Percentiles rank a stretch among this genome's conserved stretches.
These are phyloP conservation scores for Eucommia ulmoides DNA, from an alignment of 257 asterid species.

Conservation along the genomic window DNA sequence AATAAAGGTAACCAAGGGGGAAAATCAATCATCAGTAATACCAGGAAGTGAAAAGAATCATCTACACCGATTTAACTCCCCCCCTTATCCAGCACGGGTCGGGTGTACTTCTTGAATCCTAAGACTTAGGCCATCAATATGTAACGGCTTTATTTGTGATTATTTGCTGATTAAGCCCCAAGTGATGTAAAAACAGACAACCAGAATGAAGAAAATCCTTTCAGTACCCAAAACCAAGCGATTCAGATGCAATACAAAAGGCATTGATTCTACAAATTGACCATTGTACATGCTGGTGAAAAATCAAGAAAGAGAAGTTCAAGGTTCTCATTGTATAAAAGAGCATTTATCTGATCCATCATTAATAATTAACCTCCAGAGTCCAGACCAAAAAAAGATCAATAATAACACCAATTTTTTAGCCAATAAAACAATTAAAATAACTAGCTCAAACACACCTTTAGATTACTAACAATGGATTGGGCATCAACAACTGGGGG, in stretches of 20 bases:
- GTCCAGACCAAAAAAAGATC: neutral
- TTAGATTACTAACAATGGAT: conserved; percentile 83
- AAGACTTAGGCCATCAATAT: too few species aligned
- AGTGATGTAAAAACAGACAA: neutral
- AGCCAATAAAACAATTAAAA: neutral
- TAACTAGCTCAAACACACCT: conserved; percentile 33
- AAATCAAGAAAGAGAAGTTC: too few species aligned
- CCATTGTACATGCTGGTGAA: too few species aligned
- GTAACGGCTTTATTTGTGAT: neutral
- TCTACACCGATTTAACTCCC: too few species aligned
- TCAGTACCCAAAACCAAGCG: neutral
- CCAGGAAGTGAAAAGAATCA: too few species aligned
- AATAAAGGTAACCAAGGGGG: too few species aligned
- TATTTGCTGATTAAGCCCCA: neutral
- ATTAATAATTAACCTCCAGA: neutral
- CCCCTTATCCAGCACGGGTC: too few species aligned
- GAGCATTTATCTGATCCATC: neutral
- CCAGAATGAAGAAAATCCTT: neutral
- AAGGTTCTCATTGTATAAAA: too few species aligned
- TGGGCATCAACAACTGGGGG: conserved; percentile 89
- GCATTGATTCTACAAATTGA: too few species aligned
- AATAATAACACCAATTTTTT: neutral
- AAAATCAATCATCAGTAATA: too few species aligned
- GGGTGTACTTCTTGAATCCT: too few species aligned
- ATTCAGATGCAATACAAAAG: too few species aligned